Conservation (phyloP, 208 protist genomes). For the Wallacemonas sp. region DNA sequence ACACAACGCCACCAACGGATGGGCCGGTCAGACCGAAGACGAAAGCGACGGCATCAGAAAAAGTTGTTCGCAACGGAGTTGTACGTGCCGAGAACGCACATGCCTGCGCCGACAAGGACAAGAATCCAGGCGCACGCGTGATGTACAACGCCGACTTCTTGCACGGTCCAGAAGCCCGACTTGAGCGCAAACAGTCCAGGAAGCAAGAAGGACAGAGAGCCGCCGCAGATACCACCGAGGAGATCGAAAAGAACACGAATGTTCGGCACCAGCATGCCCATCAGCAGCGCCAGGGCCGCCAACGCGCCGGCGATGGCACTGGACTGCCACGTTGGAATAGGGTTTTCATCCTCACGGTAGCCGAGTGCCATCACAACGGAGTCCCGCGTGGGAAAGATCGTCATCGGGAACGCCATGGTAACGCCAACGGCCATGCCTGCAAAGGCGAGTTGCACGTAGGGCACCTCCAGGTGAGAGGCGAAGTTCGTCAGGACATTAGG, state of each 20-base stretch:
- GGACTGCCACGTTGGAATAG: slow-evolving; percentile 29
- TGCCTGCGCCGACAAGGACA: slow-evolving; percentile 36
- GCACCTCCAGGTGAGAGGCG: slow-evolving; percentile 31
- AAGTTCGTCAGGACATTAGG: slow-evolving; percentile 83
- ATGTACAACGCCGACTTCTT: slow-evolving; percentile 35
- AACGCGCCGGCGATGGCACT: slow-evolving; percentile 44
- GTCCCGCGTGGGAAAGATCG: slow-evolving; percentile 78
- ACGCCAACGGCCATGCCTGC: slow-evolving; percentile 64
- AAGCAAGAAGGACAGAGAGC: slow-evolving; percentile 71
- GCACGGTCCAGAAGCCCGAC: slow-evolving; percentile 39
- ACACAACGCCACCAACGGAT: too few species aligned
- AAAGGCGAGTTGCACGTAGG: slow-evolving; percentile 60
- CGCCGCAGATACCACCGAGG: slow-evolving; percentile 70
- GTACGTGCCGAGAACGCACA: slow-evolving; percentile 56
- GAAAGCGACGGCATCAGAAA: slow-evolving; percentile 1
- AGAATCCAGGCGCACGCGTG: slow-evolving; percentile 36
- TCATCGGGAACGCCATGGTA: slow-evolving; percentile 85
- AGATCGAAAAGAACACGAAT: slow-evolving; percentile 76
- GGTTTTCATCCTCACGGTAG: slow-evolving; percentile 42
- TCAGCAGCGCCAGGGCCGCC: slow-evolving; percentile 56
- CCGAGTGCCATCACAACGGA: slow-evolving; percentile 58
- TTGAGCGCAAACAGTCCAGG: slow-evolving; percentile 70
- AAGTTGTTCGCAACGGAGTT: slow-evolving; percentile 51
- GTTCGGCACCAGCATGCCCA: slow-evolving; percentile 68
- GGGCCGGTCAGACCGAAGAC: too few species aligned